Evolutionary conservation across 176 grass and related monocot species (phyloP).

Genomic region (Eragrostis nindensis): DNA sequence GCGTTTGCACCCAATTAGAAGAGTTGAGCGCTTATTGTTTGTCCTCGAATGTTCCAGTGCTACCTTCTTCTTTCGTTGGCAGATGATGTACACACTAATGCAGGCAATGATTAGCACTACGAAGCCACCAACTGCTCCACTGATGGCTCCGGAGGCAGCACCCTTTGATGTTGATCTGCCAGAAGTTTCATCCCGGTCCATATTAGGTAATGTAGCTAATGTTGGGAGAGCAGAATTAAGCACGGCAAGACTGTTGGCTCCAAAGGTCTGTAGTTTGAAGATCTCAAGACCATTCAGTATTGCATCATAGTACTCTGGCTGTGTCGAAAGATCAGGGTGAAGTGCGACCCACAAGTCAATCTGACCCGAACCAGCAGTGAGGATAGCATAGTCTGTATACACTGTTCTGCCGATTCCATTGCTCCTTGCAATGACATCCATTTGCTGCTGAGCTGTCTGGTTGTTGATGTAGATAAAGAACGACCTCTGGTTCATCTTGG

Average conservation of each 20-base stretch:
- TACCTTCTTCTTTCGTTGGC: conserved; percentile 52
- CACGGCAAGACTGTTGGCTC: conserved; percentile 45
- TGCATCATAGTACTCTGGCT: conserved; percentile 61
- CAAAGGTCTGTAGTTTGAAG: conserved; percentile 44
- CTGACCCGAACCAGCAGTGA: conserved; percentile 38
- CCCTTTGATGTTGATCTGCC: background rate
- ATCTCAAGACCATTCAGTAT: conserved; percentile 79
- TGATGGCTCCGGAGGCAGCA: background rate
- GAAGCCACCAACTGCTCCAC: conserved; percentile 45
- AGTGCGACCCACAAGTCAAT: conserved; percentile 68
- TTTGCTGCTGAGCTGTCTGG: conserved; percentile 40
- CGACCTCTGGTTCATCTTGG: conserved; percentile 53
- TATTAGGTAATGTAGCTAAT: too few relatives aligned
- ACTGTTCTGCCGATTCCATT: conserved; percentile 45
- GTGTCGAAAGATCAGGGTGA: conserved; percentile 41
- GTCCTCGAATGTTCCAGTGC: conserved; percentile 25
- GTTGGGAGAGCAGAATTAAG: conserved; percentile 44
- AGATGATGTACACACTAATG: conserved; percentile 32
- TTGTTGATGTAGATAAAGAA: conserved; percentile 74
- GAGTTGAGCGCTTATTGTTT: conserved; percentile 1
- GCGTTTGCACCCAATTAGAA: background rate
- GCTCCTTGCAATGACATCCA: conserved; percentile 57
- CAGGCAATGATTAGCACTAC: conserved; percentile 15
- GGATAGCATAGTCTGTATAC: conserved; percentile 43
- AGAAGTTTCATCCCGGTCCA: background rate